phyloP scores from a whole-genome alignment of 116 monocot species.

The Trichopus zeylanicus region DNA sequence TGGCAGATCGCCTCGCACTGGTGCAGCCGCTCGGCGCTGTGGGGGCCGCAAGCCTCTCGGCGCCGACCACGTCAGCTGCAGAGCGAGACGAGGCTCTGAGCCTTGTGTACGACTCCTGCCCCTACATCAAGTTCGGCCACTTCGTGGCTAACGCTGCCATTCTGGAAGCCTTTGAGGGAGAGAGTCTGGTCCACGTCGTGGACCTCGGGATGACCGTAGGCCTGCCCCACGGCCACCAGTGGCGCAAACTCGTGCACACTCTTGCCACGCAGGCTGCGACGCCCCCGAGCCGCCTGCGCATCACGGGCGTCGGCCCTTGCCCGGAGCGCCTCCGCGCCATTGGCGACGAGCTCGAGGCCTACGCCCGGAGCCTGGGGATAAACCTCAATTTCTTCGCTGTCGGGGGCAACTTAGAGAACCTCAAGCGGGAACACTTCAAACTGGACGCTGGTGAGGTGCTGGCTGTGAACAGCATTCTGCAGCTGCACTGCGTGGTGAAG shows the following conservation, averaged over 20 bases:
- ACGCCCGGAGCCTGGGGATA: conserved; percentile 1
- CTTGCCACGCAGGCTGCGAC: not conserved
- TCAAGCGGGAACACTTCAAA: not conserved
- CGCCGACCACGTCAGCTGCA: not conserved
- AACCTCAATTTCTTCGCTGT: conserved; percentile 6
- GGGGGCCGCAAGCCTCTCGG: not conserved
- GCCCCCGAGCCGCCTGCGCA: conserved; percentile 1
- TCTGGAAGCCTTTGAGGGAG: conserved; percentile 10
- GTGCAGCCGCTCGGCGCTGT: not conserved
- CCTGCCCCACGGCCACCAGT: conserved; percentile 5
- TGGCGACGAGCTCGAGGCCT: not conserved
- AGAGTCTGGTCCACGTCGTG: conserved; percentile 5
- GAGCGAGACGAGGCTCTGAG: conserved; percentile 2
- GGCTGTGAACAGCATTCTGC: conserved; percentile 10
- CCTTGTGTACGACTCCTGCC: not conserved
- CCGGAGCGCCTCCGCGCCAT: not conserved
- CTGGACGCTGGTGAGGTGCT: conserved; percentile 8
- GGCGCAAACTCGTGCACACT: conserved; percentile 1
- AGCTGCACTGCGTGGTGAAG: conserved; percentile 20
- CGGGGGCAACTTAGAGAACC: not conserved
- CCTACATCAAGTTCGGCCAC: conserved; percentile 9
- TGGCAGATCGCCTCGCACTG: not conserved
- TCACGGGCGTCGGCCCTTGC: conserved; percentile 2
- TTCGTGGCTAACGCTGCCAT: conserved; percentile 8
- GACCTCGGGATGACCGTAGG: conserved; percentile 9